Percentiles rank a stretch among this genome's conserved stretches.
Conservation (phyloP, 768 basidiomycete genomes). For the Dacryopinax primogenitus region DNA sequence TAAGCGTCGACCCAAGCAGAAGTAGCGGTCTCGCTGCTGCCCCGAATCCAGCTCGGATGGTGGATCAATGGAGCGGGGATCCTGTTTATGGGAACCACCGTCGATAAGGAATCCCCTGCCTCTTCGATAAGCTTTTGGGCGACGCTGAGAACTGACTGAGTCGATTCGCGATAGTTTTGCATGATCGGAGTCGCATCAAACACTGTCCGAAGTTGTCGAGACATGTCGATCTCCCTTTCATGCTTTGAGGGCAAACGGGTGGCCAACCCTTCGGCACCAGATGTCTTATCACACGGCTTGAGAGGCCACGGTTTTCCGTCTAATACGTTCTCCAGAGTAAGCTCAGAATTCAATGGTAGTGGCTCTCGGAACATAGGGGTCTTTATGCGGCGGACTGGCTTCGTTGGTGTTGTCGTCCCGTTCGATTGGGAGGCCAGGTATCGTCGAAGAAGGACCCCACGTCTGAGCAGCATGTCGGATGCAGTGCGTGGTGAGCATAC, state of each 20-base stretch:
- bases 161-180: background rate
- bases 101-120: background rate
- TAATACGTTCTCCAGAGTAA: too few species aligned
- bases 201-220: background rate
- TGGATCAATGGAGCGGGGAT: background rate
- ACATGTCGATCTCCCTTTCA: background rate
- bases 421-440: too few species aligned
- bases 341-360: too few species aligned
- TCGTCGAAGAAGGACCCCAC: too few species aligned
- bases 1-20: background rate
- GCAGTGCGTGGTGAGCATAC: too few species aligned
- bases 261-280: background rate
- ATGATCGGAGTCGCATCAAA: background rate
- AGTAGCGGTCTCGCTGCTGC: background rate
- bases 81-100: background rate
- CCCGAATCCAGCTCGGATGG: background rate
- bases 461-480: too few species aligned
- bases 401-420: too few species aligned
- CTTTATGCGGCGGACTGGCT: too few species aligned
- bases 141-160: background rate
- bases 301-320: background rate
- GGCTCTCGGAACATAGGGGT: too few species aligned
- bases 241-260: background rate
- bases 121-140: background rate
- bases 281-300: constrained; percentile 8